Conservation (phyloP, 2,329 filamentous ascomycete genomes). For the Cytospora piceae region DNA sequence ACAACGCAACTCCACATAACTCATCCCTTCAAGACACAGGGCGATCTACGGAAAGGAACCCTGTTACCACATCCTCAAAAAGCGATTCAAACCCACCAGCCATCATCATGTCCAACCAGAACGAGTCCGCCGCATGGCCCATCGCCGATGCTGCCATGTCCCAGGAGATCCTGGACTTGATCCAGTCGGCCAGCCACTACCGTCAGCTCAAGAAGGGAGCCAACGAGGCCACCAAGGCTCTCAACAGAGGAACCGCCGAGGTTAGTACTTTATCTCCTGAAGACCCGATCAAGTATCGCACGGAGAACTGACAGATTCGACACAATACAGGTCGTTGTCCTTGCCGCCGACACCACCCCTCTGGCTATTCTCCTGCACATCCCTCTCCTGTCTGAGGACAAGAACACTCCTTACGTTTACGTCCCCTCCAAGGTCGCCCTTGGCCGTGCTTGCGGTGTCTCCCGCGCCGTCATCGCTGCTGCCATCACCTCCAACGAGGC, state of each 20-base stretch:
- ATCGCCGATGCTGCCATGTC: conserved; percentile 62
- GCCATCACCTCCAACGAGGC: conserved; percentile 92
- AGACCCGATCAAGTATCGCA: background rate
- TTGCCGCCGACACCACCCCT: conserved; percentile 75
- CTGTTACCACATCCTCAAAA: conserved; percentile 40
- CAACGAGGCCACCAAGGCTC: conserved; percentile 83
- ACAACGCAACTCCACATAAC: background rate
- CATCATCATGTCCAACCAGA: conserved; percentile 38
- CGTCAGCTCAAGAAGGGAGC: conserved; percentile 88
- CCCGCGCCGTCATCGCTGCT: conserved; percentile 81
- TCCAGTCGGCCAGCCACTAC: conserved; percentile 71
- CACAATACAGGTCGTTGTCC: background rate
- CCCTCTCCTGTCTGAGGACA: conserved; percentile 85
- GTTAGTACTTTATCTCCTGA: background rate
- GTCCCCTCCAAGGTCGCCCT: conserved; percentile 81
- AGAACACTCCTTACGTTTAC: conserved; percentile 63
- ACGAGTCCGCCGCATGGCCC: conserved; percentile 61
- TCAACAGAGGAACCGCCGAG: conserved; percentile 90
- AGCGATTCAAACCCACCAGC: conserved; percentile 15
- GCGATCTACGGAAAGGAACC: conserved; percentile 67
- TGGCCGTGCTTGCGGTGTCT: conserved; percentile 87
- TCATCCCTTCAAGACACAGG: conserved; percentile 42
- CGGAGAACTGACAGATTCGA: background rate
- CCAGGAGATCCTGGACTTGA: conserved; percentile 75
- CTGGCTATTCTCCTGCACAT: conserved; percentile 88